Base-by-base conservation (phyloP, 202 grass and related monocot genomes). In the Hordeum pubiflorum region DNA sequence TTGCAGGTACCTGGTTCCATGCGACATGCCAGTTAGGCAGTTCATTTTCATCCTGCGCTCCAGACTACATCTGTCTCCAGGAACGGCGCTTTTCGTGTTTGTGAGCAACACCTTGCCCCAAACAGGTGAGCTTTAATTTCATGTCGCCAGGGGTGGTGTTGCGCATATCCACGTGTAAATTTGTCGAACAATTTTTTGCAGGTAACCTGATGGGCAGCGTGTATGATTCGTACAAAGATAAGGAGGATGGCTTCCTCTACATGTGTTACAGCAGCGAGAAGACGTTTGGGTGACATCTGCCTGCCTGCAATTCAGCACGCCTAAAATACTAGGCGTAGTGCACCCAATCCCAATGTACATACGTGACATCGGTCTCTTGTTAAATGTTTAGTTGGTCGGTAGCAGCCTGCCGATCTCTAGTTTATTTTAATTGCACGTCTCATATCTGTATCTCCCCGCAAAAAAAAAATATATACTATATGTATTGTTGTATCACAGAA, bases 201-300 rank as follows among this genome's bases (percentile, higher is more conserved):
- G 93, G 54, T 27, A 82, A 21, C 38, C 66, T 93, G 12, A 87
- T 97, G 83, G 90, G 86, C 24, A 81, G 84, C 0, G 24, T 97
- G 31, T 89, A 97, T 11, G 83, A 86, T 6, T 76, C 83, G 1
- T 84, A 93, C 88, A 97, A 97, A 73, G 90, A 93, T 6, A 56
- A 89, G 60, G 72, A 87, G 32, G 93, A 97, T 58, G 93, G 86
- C 10, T 97, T 97, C 81, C 91, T 97, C 8, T 93, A 93, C 72
- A 89, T 97, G 90, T 97, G 91, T 82, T 97, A 96, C 87, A 96
- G 89, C 79, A 90, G 80, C 58, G 93, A 95, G 76, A 92, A 92
- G 72, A 95, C 93, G 76, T 95, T 95, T 88, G 93, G 93, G 46
- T 95, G 86, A 87, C 15, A 50, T 50, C 46, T 50, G 21, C 22